Percentiles rank a stretch among this genome's conserved stretches.
phyloP scores from a whole-genome alignment of 192 early-diverging fungal genomes.

The Coemansia sp. region DNA sequence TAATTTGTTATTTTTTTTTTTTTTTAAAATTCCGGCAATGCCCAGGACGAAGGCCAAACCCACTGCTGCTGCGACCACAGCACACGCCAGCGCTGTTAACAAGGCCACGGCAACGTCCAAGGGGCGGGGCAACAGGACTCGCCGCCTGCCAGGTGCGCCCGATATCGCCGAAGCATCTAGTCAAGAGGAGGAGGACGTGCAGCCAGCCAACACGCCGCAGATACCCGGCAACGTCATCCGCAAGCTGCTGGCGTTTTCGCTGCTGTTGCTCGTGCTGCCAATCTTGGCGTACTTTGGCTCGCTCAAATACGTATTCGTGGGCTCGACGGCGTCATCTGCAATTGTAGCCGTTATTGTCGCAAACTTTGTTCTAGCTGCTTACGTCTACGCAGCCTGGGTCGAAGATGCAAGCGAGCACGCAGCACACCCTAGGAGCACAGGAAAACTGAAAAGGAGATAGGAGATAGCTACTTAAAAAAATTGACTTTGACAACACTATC shows the following conservation, averaged over 20 bases:
- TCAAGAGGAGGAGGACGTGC: not conserved
- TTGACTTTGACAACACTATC: not conserved
- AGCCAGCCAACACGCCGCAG: slow-evolving; percentile 10
- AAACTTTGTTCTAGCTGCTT: slow-evolving; percentile 43
- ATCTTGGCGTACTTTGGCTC: slow-evolving; percentile 45
- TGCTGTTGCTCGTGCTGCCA: slow-evolving; percentile 36
- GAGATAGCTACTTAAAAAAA: no score
- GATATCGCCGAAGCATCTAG: not conserved
- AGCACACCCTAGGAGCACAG: not conserved
- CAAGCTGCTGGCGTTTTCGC: slow-evolving; percentile 44
- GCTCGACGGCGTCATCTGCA: slow-evolving; percentile 40
- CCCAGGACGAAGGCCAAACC: slow-evolving; percentile 1
- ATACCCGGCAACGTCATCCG: slow-evolving; percentile 35
- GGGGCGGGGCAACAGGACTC: not conserved
- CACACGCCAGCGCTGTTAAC: not conserved
- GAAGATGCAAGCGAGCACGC: slow-evolving; percentile 11
- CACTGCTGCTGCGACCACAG: not conserved
- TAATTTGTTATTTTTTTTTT: not conserved
- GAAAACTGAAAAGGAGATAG: not conserved
- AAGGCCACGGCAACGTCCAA: not conserved
- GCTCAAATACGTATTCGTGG: slow-evolving; percentile 41
- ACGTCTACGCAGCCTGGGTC: slow-evolving; percentile 43
- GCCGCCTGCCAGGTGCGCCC: not conserved
- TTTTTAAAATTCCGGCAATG: slow-evolving; percentile 1
- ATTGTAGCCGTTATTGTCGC: slow-evolving; percentile 44